Evolutionary conservation across 805 yeast species (phyloP).

Genomic region (Candida awuae): DNA sequence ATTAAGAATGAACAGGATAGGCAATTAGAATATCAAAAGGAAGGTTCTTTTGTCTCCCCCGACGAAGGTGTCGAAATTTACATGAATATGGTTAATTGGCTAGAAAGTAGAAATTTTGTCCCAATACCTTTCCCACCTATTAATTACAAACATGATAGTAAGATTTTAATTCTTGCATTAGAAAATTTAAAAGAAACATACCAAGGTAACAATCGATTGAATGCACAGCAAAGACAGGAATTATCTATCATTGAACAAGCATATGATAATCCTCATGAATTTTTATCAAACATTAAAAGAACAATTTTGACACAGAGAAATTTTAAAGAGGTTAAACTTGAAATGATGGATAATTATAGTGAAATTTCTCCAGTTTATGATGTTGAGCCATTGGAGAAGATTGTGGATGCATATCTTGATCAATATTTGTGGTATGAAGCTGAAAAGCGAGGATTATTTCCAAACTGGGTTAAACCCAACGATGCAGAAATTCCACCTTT

Average conservation of each 20-base stretch:
- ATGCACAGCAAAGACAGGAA: slow-evolving; percentile 85
- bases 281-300: slow-evolving; percentile 75
- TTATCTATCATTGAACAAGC: slow-evolving; percentile 91
- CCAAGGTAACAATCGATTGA: slow-evolving; percentile 66
- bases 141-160: slow-evolving; percentile 88
- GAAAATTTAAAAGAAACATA: slow-evolving; percentile 81
- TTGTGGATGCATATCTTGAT: slow-evolving; percentile 92
- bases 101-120: slow-evolving; percentile 71
- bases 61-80: slow-evolving; percentile 84
- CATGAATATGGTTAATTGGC: slow-evolving; percentile 85
- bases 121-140: slow-evolving; percentile 93
- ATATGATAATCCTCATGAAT: slow-evolving; percentile 93
- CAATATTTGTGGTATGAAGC: slow-evolving; percentile 97
- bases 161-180: slow-evolving; percentile 77
- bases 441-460: slow-evolving; percentile 77
- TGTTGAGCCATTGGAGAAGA: slow-evolving; percentile 87
- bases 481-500: slow-evolving; percentile 92
- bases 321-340: slow-evolving; percentile 79
- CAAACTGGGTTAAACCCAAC: slow-evolving; percentile 93
- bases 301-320: slow-evolving; percentile 80
- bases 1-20: slow-evolving; percentile 85
- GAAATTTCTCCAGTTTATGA: slow-evolving; percentile 79
- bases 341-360: slow-evolving; percentile 87
- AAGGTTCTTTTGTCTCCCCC: slow-evolving; percentile 82
- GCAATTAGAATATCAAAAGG: slow-evolving; percentile 67